Evolutionary conservation across 257 asterid species (phyloP).

Genomic region (Solanum virginianum): DNA sequence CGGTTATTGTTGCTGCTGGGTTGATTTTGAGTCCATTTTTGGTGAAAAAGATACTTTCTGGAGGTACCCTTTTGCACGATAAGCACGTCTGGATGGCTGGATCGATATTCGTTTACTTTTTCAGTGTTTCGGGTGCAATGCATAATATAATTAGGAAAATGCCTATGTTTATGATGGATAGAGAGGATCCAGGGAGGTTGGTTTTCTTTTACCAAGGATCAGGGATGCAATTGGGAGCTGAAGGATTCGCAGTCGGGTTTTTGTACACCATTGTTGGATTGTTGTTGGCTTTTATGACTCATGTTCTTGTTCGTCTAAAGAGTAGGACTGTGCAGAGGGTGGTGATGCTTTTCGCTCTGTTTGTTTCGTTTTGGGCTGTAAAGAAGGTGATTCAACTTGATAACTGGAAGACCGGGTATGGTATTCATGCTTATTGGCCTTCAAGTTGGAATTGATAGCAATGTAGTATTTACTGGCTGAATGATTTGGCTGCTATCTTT

Average conservation of each 20-base stretch:
- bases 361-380: constrained; percentile 53
- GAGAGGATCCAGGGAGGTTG: constrained; percentile 55
- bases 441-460: constrained; percentile 54
- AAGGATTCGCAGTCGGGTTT: constrained; percentile 78
- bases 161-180: constrained; percentile 76
- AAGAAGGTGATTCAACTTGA: constrained; percentile 68
- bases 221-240: constrained; percentile 92
- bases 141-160: constrained; percentile 82
- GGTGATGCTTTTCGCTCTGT: constrained; percentile 28
- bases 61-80: constrained; percentile 58
- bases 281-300: constrained; percentile 57
- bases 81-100: constrained; percentile 74
- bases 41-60: constrained; percentile 33
- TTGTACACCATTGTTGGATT: constrained; percentile 76
- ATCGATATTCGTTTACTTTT: constrained; percentile 76
- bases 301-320: constrained; percentile 41
- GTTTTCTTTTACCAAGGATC: constrained; percentile 81
- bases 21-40: constrained; percentile 42
- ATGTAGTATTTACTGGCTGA: background rate
- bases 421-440: constrained; percentile 81
- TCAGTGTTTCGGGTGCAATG: constrained; percentile 93
- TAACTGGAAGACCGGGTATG: constrained; percentile 95
- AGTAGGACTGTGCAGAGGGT: constrained; percentile 41
- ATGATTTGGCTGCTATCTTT: background rate
- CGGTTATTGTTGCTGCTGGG: constrained; percentile 15